These are phyloP conservation scores for Cystobasidium sp. DNA, from an alignment of 1,284 basidiomycete genomes.

Conservation along the genomic window DNA sequence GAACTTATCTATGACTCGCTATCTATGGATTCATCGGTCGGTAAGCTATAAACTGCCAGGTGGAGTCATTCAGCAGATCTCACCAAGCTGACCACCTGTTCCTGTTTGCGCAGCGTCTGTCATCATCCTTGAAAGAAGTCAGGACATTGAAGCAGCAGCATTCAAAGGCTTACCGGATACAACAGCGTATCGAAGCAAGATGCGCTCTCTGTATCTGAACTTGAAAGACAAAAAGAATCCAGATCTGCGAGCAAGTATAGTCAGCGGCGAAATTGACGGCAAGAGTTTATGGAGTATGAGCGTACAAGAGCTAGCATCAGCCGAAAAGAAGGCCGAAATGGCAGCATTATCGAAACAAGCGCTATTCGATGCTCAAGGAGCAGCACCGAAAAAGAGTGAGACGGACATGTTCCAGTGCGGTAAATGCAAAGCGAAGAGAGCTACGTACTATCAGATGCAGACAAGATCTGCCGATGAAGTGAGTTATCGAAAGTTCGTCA, in stretches of 20 bases:
- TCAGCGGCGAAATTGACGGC: conserved; percentile 75
- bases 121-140: conserved; percentile 58
- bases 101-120: too few species aligned
- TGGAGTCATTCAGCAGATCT: too few species aligned
- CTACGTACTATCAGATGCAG: conserved; percentile 90
- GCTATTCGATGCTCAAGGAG: conserved; percentile 87
- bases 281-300: conserved; percentile 78
- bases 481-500: not conserved
- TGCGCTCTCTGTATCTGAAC: conserved; percentile 87
- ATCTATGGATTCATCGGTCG: conserved; percentile 77
- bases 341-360: conserved; percentile 84
- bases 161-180: conserved; percentile 51
- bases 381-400: conserved; percentile 80
- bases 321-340: conserved; percentile 82
- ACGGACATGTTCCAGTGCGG: conserved; percentile 98
- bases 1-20: conserved; percentile 91
- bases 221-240: conserved; percentile 96
- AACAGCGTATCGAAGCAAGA: conserved; percentile 73
- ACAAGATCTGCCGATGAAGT: conserved; percentile 88
- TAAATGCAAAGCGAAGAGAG: conserved; percentile 81
- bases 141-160: conserved; percentile 59
- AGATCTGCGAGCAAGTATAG: conserved; percentile 77
- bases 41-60: too few species aligned
- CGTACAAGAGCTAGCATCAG: conserved; percentile 88
- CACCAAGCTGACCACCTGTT: too few species aligned